These are phyloP conservation scores for Psophocarpus tetragonolobus DNA, from an alignment of 306 rosid genomes.

Conservation along the genomic window DNA sequence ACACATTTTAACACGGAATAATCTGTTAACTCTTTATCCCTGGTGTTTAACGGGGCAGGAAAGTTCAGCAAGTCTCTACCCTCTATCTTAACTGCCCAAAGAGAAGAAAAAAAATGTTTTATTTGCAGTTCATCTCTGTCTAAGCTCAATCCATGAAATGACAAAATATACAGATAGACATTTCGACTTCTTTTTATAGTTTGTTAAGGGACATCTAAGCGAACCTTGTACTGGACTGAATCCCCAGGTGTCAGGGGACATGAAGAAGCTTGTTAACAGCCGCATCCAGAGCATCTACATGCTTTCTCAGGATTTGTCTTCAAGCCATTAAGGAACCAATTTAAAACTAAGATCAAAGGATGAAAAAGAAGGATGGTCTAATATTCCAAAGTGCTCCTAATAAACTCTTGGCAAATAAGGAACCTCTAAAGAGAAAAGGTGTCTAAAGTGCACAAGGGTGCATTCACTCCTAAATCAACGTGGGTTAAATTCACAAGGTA, in stretches of 20 bases:
- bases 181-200: constrained; percentile 3
- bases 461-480: neutral
- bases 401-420: neutral
- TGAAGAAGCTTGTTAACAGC: constrained; percentile 79
- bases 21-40: neutral
- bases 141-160: constrained; percentile 18
- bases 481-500: neutral
- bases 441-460: neutral
- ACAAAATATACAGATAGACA: constrained; percentile 1
- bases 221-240: constrained; percentile 26
- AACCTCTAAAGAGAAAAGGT: neutral
- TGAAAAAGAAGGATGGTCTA: neutral
- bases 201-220: constrained; percentile 16
- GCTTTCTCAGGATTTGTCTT: constrained; percentile 73
- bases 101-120: neutral
- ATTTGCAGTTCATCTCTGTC: neutral
- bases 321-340: constrained; percentile 53
- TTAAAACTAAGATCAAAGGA: constrained; percentile 17
- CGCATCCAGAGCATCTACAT: constrained; percentile 70
- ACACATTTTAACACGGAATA: neutral
- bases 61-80: constrained; percentile 11
- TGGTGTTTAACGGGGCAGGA: neutral
- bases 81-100: constrained; percentile 5
- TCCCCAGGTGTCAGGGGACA: constrained; percentile 49
- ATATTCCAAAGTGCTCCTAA: constrained; percentile 5